Evolutionary conservation across 2,329 filamentous ascomycete genomes (phyloP), one percentile per base, ranked within the genome.

Genomic region (Alternaria panax): DNA sequence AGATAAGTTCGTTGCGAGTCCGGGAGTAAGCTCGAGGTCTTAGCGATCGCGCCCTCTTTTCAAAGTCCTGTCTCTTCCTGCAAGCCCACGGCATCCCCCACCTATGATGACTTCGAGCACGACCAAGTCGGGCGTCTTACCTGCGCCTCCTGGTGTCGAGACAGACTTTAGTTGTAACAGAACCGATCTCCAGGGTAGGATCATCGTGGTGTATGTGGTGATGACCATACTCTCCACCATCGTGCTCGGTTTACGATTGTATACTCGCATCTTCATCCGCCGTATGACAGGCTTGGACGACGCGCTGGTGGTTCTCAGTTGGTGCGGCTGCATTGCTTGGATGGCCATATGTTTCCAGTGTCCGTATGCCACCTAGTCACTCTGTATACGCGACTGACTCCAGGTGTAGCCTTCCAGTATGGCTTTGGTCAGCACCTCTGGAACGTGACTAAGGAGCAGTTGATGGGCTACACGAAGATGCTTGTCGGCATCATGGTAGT

Each of bases 401-500:
- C 1, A 9, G 12, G 24, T 34, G 11, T 34, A 68, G 63, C 59
- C 11, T 64, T 69, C 20, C 58, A 63, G 30, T 69, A 67, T 47
- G 66, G 66, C 24, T 66, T 67, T 32, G 65, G 65, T 14, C 43
- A 66, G 18, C 66, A 69, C 34, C 42, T 66, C 16, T 69, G 66
- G 66, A 62, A 67, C 30, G 59, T 69, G 25, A 59, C 63, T 6
- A 42, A 45, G 2, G 46, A 53, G 18, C 62, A 62, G 20, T 28
- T 66, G 32, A 14, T 43, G 30, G 32, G 32, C 30, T 67, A 66
- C 38, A 41, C 51, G 16, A 60, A 51, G 43, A 59, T 64, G 45
- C 60, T 69, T 18, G 55, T 63, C 9, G 61, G 57, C 22, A 67
- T 68, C 36, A 58, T 59, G 57, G 51, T 60, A 16, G 59, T 66